phyloP scores from a whole-genome alignment of 768 basidiomycete species.

The Auriscalpium microsporum region DNA sequence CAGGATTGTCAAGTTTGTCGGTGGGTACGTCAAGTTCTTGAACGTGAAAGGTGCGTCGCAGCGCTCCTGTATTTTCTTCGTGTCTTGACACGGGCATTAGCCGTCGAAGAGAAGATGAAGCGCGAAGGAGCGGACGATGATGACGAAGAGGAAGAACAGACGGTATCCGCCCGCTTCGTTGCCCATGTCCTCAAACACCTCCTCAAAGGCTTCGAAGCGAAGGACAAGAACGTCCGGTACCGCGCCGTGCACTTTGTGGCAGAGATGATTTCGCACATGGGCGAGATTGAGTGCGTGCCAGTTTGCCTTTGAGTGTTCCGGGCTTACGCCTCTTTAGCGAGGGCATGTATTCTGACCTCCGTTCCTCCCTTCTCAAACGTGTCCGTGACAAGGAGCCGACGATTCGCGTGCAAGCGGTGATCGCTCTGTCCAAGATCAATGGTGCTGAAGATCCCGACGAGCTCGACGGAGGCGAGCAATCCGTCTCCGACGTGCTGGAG shows the following conservation, averaged over 20 bases:
- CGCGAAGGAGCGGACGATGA: slow-evolving; percentile 26
- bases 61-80: not conserved
- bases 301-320: not conserved
- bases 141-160: slow-evolving; percentile 41
- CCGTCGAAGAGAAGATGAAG: slow-evolving; percentile 23
- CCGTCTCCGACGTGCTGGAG: slow-evolving; percentile 52
- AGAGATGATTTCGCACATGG: slow-evolving; percentile 71
- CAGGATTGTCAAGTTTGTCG: slow-evolving; percentile 73
- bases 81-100: slow-evolving; percentile 17
- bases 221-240: slow-evolving; percentile 82
- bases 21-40: slow-evolving; percentile 65
- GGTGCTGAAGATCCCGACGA: slow-evolving; percentile 59
- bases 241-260: slow-evolving; percentile 70
- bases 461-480: slow-evolving; percentile 39
- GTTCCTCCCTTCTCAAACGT: slow-evolving; percentile 58
- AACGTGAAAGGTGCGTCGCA: slow-evolving; percentile 60
- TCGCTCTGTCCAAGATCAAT: slow-evolving; percentile 71
- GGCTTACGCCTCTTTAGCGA: slow-evolving; percentile 33
- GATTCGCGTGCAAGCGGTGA: slow-evolving; percentile 72
- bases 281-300: slow-evolving; percentile 72
- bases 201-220: slow-evolving; percentile 70
- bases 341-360: slow-evolving; percentile 59
- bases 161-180: slow-evolving; percentile 40
- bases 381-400: slow-evolving; percentile 69
- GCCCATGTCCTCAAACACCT: slow-evolving; percentile 45